These are phyloP conservation scores for Neopestalotiopsis rosae DNA, from an alignment of 2,329 filamentous ascomycete genomes.

Conservation along the genomic window DNA sequence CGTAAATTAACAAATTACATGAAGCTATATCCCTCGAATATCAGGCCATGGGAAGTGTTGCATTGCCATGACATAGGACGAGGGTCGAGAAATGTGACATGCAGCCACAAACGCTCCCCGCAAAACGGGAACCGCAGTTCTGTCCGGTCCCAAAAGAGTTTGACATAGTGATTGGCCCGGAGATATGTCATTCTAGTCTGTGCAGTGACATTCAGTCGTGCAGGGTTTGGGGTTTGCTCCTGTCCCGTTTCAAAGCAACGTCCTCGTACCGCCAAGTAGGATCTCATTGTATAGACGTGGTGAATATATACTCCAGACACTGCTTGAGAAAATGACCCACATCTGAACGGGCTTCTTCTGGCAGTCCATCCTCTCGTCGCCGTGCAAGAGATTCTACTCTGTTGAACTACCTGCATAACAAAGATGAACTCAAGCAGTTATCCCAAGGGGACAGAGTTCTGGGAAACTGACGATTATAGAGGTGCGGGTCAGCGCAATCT, in stretches of 20 bases:
- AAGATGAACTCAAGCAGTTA: not conserved
- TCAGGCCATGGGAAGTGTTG: not conserved
- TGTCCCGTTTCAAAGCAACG: not conserved
- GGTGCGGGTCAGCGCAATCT: not conserved
- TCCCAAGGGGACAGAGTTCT: not conserved
- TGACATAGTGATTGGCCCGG: not conserved
- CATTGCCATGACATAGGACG: not conserved
- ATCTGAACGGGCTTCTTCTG: not conserved
- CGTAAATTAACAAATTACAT: not conserved
- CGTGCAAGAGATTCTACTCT: not conserved
- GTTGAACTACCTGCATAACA: not conserved
- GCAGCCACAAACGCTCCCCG: not conserved
- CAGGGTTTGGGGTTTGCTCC: not conserved
- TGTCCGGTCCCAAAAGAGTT: not conserved
- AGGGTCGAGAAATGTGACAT: not conserved
- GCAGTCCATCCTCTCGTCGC: not conserved
- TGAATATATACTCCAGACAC: not conserved
- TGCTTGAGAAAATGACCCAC: not conserved
- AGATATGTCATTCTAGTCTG: not conserved
- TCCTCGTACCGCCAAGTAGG: not conserved
- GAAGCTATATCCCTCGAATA: not conserved
- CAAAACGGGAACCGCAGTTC: not conserved
- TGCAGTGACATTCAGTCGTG: not conserved
- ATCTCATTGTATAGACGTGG: not conserved
- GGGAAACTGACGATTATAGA: constrained; percentile 6